Evolutionary conservation across 352 stramenopile species (phyloP).

Genomic region (Detonula confervacea): DNA sequence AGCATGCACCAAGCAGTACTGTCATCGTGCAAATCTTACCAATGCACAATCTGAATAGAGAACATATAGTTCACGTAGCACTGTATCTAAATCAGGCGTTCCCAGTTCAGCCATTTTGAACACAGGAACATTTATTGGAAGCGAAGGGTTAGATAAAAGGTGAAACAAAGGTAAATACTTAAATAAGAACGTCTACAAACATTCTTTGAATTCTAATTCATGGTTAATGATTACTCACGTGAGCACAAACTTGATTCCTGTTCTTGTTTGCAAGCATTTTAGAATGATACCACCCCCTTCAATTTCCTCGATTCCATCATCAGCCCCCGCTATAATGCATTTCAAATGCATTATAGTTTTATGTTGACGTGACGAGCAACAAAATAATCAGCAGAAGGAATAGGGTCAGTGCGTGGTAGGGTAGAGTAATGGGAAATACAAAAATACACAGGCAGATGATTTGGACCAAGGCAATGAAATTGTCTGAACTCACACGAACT

Average conservation of each 20-base stretch:
- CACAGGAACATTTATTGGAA: not conserved
- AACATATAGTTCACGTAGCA: slow-evolving; percentile 82
- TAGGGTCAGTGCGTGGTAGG: not conserved
- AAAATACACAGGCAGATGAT: slow-evolving; percentile 9
- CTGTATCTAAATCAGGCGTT: slow-evolving; percentile 66
- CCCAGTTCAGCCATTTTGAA: slow-evolving; percentile 63
- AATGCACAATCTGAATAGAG: slow-evolving; percentile 82
- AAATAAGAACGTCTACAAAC: too few species aligned
- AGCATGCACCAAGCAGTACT: not conserved
- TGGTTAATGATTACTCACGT: slow-evolving; percentile 72
- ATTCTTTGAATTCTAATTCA: too few species aligned
- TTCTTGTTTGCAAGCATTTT: slow-evolving; percentile 79
- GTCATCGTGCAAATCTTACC: slow-evolving; percentile 24
- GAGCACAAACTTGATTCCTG: slow-evolving; percentile 85
- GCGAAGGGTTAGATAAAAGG: too few species aligned
- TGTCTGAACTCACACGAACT: slow-evolving; percentile 65
- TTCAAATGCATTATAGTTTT: too few species aligned
- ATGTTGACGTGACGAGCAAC: too few species aligned
- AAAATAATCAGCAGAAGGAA: slow-evolving; percentile 12
- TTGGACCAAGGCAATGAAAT: too few species aligned
- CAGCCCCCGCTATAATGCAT: slow-evolving; percentile 61
- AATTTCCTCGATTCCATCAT: slow-evolving; percentile 86
- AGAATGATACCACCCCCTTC: slow-evolving; percentile 71
- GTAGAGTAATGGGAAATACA: not conserved
- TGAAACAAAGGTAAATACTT: too few species aligned